Conservation (phyloP, 2,329 filamentous ascomycete species). For the Plectosphaerella cucumerina region DNA sequence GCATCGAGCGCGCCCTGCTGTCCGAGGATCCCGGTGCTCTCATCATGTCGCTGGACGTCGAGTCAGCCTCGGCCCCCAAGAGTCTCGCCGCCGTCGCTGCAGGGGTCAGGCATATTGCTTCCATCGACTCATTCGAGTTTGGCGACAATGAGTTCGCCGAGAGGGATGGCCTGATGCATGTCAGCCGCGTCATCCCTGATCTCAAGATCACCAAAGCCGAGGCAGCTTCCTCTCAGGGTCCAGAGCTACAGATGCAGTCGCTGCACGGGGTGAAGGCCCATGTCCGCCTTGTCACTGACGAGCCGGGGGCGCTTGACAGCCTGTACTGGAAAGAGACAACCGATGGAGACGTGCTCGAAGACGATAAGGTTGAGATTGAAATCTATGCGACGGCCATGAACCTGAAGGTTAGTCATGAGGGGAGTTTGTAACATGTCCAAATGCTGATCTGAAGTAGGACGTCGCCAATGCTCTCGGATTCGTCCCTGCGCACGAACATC, state of each 20-base stretch:
- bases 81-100: no score
- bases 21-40: not conserved
- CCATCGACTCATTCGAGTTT: not conserved
- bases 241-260: no score
- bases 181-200: slow-evolving; percentile 19
- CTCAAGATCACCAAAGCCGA: slow-evolving; percentile 8
- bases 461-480: slow-evolving; percentile 11
- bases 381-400: slow-evolving; percentile 1
- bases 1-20: slow-evolving; percentile 1
- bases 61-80: not conserved
- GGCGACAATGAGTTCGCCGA: slow-evolving; percentile 21
- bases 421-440: no score
- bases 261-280: no score
- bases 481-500: slow-evolving; percentile 11
- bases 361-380: slow-evolving; percentile 6
- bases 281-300: no score
- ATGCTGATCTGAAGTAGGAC: slow-evolving; percentile 7
- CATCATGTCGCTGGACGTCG: slow-evolving; percentile 3
- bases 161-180: slow-evolving; percentile 16
- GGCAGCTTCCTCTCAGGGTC: no score
- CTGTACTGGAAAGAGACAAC: not conserved
- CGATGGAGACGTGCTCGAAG: not conserved
- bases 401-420: no score
- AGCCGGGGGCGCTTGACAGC: no score
- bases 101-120: no score